These are phyloP conservation scores for Globisporangium nagaii DNA, from an alignment of 352 stramenopile species.

Conservation along the genomic window DNA sequence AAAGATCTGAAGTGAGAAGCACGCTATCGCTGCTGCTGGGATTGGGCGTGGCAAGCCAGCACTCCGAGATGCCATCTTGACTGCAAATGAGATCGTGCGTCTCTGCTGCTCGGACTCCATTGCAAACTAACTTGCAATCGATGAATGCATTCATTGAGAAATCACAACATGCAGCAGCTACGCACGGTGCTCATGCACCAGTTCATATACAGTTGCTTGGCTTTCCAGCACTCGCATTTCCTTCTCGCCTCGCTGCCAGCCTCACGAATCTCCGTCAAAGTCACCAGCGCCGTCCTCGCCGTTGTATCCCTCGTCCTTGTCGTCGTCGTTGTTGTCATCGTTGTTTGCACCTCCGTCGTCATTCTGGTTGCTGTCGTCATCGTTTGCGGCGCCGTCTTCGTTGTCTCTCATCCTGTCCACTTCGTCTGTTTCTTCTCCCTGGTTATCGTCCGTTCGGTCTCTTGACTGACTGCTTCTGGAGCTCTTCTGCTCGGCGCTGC, in stretches of 20 bases:
- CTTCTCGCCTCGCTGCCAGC: background rate
- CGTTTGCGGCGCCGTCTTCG: background rate
- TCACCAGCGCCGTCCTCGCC: background rate
- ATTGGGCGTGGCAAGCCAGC: no score
- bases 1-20: slow-evolving; percentile 4
- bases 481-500: background rate
- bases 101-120: no score
- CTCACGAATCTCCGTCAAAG: background rate
- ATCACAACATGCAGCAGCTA: no score
- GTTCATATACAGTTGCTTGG: background rate
- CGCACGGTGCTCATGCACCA: background rate
- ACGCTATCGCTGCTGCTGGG: background rate
- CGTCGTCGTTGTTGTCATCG: background rate
- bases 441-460: background rate
- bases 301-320: slow-evolving; percentile 4
- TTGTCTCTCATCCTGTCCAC: background rate
- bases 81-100: no score
- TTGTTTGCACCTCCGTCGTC: slow-evolving; percentile 10
- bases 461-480: background rate
- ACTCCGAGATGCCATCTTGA: no score
- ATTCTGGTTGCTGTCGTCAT: slow-evolving; percentile 10
- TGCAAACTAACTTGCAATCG: no score
- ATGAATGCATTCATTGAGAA: no score
- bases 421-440: slow-evolving; percentile 1
- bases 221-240: background rate